Conservation (phyloP, 192 early-diverging fungal genomes). For the Backusella morwellensis region DNA sequence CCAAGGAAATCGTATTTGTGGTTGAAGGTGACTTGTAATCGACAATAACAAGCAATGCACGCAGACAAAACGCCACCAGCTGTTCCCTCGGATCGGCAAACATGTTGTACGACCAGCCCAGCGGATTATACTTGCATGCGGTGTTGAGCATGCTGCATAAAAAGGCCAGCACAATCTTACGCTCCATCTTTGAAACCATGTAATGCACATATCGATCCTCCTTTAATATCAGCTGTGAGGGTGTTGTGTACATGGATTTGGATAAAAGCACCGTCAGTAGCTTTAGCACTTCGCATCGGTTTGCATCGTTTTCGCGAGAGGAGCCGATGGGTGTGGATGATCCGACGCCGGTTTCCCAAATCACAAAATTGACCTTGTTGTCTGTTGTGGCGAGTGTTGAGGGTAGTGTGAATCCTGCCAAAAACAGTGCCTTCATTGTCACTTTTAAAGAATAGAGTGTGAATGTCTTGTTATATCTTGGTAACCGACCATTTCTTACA, state of each 20-base stretch:
- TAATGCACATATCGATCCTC: conserved; percentile 59
- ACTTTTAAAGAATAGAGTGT: not conserved
- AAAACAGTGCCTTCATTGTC: conserved; percentile 54
- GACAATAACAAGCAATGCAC: conserved; percentile 60
- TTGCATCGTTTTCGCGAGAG: conserved; percentile 61
- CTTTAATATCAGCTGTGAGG: conserved; percentile 41
- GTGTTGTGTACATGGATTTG: conserved; percentile 72
- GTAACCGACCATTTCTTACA: conserved; percentile 5
- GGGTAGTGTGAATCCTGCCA: conserved; percentile 71
- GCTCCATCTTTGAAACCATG: conserved; percentile 53
- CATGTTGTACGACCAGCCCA: conserved; percentile 82
- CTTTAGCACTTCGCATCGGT: conserved; percentile 76
- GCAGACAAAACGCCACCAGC: conserved; percentile 67
- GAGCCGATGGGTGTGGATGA: conserved; percentile 66
- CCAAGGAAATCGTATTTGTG: not conserved
- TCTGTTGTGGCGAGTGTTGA: conserved; percentile 34
- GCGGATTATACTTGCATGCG: conserved; percentile 72
- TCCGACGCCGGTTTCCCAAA: conserved; percentile 78
- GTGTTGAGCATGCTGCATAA: conserved; percentile 91
- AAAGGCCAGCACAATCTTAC: conserved; percentile 71
- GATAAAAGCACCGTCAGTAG: conserved; percentile 79
- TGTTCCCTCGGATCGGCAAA: conserved; percentile 73
- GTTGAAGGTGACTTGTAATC: conserved; percentile 57
- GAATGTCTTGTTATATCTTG: not conserved
- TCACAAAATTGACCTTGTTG: conserved; percentile 57